Evolutionary conservation across 208 protist species (phyloP).

Genomic region (Wallacemonas collosoma): DNA sequence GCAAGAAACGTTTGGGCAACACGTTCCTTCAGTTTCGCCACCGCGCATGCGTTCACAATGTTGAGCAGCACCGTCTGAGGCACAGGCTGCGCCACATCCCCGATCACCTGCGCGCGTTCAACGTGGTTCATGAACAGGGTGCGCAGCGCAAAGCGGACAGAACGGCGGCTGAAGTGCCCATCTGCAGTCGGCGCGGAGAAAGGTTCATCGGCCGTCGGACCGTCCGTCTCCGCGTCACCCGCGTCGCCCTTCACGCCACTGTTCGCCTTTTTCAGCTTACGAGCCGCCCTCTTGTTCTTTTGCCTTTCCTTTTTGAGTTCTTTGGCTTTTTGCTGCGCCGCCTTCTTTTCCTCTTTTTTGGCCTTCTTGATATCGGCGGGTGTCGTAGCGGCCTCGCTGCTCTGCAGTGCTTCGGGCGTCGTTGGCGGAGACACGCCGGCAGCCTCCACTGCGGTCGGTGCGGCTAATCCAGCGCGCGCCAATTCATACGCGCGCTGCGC

Average conservation of each 20-base stretch:
- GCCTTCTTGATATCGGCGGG: constrained; percentile 3
- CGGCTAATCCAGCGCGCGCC: neutral
- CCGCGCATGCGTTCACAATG: constrained; percentile 39
- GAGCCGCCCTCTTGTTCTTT: neutral
- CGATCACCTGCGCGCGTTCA: constrained; percentile 34
- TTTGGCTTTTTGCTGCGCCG: neutral
- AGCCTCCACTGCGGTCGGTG: neutral
- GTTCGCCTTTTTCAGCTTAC: too few relatives aligned
- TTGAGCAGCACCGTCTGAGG: constrained; percentile 31
- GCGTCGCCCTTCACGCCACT: neutral
- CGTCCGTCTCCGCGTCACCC: constrained; percentile 20
- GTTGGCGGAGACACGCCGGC: neutral
- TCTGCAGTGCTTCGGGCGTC: neutral
- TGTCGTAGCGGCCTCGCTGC: neutral
- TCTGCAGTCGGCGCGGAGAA: constrained; percentile 30
- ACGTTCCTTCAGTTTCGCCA: constrained; percentile 38
- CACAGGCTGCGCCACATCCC: constrained; percentile 32
- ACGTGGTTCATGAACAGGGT: constrained; percentile 42
- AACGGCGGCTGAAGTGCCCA: constrained; percentile 44
- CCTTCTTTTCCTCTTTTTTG: constrained; percentile 11
- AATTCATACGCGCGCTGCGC: constrained; percentile 44
- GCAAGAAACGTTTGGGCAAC: constrained; percentile 56
- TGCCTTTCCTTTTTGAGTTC: neutral
- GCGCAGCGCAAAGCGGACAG: constrained; percentile 42
- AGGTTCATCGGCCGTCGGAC: neutral